Conservation (phyloP, 2,329 filamentous ascomycete genomes). For the Ceratocystis papillata region DNA sequence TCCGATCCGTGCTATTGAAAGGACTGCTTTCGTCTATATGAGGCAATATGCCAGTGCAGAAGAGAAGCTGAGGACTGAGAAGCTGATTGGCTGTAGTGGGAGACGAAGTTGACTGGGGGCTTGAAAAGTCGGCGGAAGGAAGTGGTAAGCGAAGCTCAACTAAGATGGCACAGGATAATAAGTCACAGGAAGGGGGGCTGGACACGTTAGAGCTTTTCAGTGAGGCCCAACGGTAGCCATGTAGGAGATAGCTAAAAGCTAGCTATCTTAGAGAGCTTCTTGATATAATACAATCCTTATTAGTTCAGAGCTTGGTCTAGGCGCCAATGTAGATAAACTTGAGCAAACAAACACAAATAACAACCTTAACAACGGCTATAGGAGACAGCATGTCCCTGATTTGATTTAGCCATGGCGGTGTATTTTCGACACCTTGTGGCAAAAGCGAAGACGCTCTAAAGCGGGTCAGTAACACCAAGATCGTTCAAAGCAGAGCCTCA, state of each 20-base stretch:
- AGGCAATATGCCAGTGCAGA: not conserved
- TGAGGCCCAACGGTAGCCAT: not conserved
- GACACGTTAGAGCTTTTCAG: not conserved
- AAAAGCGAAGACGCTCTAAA: not conserved
- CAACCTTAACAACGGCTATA: not conserved
- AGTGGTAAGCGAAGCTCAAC: not conserved
- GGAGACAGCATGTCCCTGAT: not conserved
- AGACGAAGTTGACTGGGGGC: not conserved
- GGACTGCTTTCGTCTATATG: too few relatives aligned
- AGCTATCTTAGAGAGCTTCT: not conserved
- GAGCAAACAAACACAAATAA: too few relatives aligned
- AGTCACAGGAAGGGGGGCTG: not conserved
- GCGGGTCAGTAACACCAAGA: not conserved
- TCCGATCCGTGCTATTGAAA: too few relatives aligned
- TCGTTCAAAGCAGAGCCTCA: constrained; percentile 7
- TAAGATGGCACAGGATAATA: not conserved
- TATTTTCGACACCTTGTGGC: constrained; percentile 3
- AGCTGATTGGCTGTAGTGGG: not conserved
- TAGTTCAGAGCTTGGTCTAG: too few relatives aligned
- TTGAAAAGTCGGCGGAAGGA: not conserved
- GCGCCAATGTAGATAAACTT: too few relatives aligned
- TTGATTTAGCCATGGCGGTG: not conserved
- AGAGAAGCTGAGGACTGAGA: not conserved
- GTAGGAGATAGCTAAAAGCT: not conserved
- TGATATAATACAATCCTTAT: not conserved